phyloP scores from a whole-genome alignment of 164 flowering plant genomes.

The Chimonanthus salicifolius region DNA sequence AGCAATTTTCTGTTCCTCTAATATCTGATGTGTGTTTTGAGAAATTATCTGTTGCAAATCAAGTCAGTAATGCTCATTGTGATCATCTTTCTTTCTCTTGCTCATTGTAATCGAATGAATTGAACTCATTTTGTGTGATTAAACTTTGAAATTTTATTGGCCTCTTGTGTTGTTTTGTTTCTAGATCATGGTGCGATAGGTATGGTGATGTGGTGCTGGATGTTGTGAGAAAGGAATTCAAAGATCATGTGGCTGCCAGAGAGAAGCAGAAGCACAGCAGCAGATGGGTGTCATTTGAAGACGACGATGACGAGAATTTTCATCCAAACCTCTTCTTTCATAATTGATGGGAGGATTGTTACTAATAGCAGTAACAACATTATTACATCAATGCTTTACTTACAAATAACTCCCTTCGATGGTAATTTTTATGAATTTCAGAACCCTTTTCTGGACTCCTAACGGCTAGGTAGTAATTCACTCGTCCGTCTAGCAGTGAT shows the following conservation, averaged over 20 bases:
- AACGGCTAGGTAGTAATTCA: slow-evolving; percentile 4
- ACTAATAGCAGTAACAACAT: not conserved
- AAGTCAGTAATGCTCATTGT: too few relatives aligned
- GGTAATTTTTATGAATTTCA: slow-evolving; percentile 23
- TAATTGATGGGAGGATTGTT: slow-evolving; percentile 7
- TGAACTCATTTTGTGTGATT: too few relatives aligned
- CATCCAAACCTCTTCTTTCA: slow-evolving; percentile 54
- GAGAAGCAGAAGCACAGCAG: slow-evolving; percentile 22
- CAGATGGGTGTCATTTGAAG: slow-evolving; percentile 62
- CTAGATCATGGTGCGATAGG: slow-evolving; percentile 71
- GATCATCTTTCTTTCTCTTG: too few relatives aligned
- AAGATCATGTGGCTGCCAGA: slow-evolving; percentile 58
- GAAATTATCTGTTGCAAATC: too few relatives aligned
- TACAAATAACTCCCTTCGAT: slow-evolving; percentile 16
- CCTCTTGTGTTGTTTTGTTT: not conserved
- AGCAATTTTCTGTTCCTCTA: slow-evolving; percentile 11
- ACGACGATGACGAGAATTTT: slow-evolving; percentile 43
- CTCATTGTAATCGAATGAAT: too few relatives aligned
- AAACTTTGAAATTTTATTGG: too few relatives aligned
- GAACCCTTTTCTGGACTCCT: slow-evolving; percentile 41
- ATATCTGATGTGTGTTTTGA: not conserved
- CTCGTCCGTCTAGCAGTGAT: too few relatives aligned
- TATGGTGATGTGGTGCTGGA: slow-evolving; percentile 71
- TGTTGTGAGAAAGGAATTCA: slow-evolving; percentile 84
- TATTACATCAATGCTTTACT: not conserved